Conservation (phyloP, 2,329 filamentous ascomycete species). For the Septoria petroselini region DNA sequence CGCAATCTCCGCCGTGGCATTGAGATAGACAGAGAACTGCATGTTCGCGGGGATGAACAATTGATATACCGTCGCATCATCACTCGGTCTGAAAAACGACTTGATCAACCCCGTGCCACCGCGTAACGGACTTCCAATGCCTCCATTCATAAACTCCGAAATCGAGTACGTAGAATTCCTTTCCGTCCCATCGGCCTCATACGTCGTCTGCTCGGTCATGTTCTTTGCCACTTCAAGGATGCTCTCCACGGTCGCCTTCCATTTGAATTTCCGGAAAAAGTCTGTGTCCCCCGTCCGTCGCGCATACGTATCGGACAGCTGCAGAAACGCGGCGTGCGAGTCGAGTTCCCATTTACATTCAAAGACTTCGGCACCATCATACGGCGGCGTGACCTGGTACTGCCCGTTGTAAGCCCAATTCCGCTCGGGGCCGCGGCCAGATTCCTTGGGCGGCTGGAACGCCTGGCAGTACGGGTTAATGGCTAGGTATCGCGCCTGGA, state of each 20-base stretch:
- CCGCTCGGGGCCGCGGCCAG: slow-evolving; percentile 27
- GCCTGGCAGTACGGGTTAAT: slow-evolving; percentile 54
- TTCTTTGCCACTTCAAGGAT: slow-evolving; percentile 9
- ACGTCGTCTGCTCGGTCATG: slow-evolving; percentile 18
- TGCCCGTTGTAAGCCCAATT: slow-evolving; percentile 52
- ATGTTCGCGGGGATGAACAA: slow-evolving; percentile 54
- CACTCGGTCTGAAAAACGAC: slow-evolving; percentile 48
- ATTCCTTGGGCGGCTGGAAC: slow-evolving; percentile 45
- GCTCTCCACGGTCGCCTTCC: slow-evolving; percentile 3
- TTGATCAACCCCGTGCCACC: slow-evolving; percentile 47
- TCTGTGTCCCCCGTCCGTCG: slow-evolving; percentile 37
- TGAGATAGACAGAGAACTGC: slow-evolving; percentile 67
- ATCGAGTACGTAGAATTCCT: slow-evolving; percentile 8
- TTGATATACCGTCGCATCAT: slow-evolving; percentile 49
- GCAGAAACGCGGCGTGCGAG: slow-evolving; percentile 48
- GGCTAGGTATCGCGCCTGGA: slow-evolving; percentile 64
- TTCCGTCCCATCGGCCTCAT: slow-evolving; percentile 7
- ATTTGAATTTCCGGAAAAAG: slow-evolving; percentile 15
- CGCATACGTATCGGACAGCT: slow-evolving; percentile 48
- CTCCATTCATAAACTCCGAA: slow-evolving; percentile 34
- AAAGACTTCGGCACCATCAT: slow-evolving; percentile 45
- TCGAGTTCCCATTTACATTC: slow-evolving; percentile 54
- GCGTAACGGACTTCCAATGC: slow-evolving; percentile 46
- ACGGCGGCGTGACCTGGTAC: slow-evolving; percentile 44
- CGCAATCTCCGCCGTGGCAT: slow-evolving; percentile 47